Percentiles rank a stretch among this genome's conserved stretches.
Conservation (phyloP, 805 yeast species). For the Nakazawaea wyomingensis region DNA sequence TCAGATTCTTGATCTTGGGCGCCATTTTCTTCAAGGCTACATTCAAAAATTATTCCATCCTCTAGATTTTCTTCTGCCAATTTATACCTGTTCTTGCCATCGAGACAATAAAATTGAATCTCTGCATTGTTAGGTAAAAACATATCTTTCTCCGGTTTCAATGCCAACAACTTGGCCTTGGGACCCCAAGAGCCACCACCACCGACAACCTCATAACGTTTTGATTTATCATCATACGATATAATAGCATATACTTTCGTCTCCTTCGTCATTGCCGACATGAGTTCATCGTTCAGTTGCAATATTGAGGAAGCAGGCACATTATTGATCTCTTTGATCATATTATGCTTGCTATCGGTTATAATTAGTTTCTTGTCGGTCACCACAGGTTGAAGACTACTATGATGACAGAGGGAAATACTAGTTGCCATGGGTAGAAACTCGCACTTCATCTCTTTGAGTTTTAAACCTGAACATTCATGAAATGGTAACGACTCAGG, state of each 20-base stretch:
- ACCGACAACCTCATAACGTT: conserved; percentile 12
- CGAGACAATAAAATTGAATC: conserved; percentile 12
- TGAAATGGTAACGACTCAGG: conserved; percentile 6
- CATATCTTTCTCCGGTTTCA: conserved; percentile 2
- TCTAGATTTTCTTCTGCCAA: conserved; percentile 12
- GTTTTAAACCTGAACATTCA: neutral
- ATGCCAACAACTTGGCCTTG: conserved; percentile 2
- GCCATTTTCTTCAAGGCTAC: conserved; percentile 9
- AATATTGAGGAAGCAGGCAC: conserved; percentile 53
- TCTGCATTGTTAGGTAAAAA: neutral
- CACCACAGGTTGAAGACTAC: neutral
- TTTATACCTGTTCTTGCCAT: conserved; percentile 20
- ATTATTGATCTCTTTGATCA: conserved; percentile 51
- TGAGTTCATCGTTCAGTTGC: conserved; percentile 37
- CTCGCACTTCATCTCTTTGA: neutral
- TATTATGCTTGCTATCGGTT: conserved; percentile 50
- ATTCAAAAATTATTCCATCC: neutral
- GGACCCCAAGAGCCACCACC: conserved; percentile 14
- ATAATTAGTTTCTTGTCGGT: conserved; percentile 29
- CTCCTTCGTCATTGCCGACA: conserved; percentile 35
- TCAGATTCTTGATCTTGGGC: too few species aligned
- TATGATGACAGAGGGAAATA: neutral
- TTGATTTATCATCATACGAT: conserved; percentile 11
- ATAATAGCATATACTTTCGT: conserved; percentile 34
- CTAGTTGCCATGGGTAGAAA: neutral